Evolutionary conservation across 805 yeast genomes (phyloP).

Genomic region (Schizosaccharomyces lindneri): DNA sequence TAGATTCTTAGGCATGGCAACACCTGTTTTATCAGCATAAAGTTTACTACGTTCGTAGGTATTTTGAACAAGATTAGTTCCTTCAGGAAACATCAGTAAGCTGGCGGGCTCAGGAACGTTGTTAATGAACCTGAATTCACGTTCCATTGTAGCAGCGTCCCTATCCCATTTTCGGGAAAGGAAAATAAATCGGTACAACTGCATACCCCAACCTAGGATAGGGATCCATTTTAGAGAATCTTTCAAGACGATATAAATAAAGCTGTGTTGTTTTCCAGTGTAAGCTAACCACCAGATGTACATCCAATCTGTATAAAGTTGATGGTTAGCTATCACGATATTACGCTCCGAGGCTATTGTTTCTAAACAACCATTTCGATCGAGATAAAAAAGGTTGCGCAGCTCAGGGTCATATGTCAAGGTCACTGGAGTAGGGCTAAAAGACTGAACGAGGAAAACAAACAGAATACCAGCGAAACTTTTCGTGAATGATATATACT

Average conservation of each 20-base stretch:
- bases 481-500: conserved; percentile 14
- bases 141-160: conserved; percentile 37
- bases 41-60: conserved; percentile 33
- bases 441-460: conserved; percentile 11
- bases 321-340: conserved; percentile 68
- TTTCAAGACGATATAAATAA: conserved; percentile 51
- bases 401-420: conserved; percentile 12
- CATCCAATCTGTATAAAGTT: conserved; percentile 83
- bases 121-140: conserved; percentile 28
- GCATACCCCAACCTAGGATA: conserved; percentile 68
- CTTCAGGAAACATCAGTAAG: conserved; percentile 75
- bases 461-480: conserved; percentile 13
- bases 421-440: conserved; percentile 12
- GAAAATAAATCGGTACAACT: conserved; percentile 32
- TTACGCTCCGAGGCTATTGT: conserved; percentile 24
- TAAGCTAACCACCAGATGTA: conserved; percentile 70
- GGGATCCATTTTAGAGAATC: conserved; percentile 50
- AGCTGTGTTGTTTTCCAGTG: conserved; percentile 37
- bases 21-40: conserved; percentile 27
- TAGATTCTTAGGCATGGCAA: conserved; percentile 28
- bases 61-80: conserved; percentile 54
- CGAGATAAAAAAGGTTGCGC: conserved; percentile 9
- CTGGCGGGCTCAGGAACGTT: conserved; percentile 31
- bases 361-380: conserved; percentile 8
- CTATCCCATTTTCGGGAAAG: conserved; percentile 65